Conservation (phyloP, 2,329 filamentous ascomycete genomes). For the Fusarium sp. region DNA sequence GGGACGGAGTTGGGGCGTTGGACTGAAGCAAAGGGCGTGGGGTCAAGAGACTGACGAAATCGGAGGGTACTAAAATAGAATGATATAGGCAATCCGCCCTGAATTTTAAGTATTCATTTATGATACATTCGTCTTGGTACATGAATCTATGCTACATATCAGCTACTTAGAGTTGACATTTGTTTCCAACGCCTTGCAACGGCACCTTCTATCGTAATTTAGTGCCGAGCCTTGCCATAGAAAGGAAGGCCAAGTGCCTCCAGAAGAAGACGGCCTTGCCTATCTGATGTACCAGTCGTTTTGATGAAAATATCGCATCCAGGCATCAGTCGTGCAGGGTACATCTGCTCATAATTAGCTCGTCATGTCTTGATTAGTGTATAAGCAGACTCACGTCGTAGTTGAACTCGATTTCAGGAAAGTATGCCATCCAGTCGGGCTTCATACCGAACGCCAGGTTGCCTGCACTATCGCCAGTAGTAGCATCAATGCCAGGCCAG, state of each 20-base stretch:
- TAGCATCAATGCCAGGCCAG: constrained; percentile 74
- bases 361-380: not conserved
- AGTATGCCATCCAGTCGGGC: constrained; percentile 78
- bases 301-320: constrained; percentile 85
- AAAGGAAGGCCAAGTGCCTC: constrained; percentile 69
- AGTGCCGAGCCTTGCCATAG: constrained; percentile 72
- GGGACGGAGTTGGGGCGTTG: constrained; percentile 49
- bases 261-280: constrained; percentile 79
- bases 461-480: constrained; percentile 84
- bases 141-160: constrained; percentile 45
- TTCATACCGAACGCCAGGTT: constrained; percentile 87
- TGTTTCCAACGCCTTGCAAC: constrained; percentile 6
- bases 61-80: constrained; percentile 12
- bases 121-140: constrained; percentile 50
- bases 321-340: constrained; percentile 77
- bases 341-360: constrained; percentile 56
- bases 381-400: constrained; percentile 76
- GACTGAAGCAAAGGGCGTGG: not conserved
- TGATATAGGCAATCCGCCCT: constrained; percentile 27
- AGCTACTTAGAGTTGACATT: constrained; percentile 32
- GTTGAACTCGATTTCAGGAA: constrained; percentile 95
- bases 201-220: constrained; percentile 23
- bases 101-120: constrained; percentile 39
- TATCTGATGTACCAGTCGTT: constrained; percentile 85
- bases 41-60: constrained; percentile 7